Evolutionary conservation across 345 rosid species (phyloP).

Genomic region (Syzygium oleosum): DNA sequence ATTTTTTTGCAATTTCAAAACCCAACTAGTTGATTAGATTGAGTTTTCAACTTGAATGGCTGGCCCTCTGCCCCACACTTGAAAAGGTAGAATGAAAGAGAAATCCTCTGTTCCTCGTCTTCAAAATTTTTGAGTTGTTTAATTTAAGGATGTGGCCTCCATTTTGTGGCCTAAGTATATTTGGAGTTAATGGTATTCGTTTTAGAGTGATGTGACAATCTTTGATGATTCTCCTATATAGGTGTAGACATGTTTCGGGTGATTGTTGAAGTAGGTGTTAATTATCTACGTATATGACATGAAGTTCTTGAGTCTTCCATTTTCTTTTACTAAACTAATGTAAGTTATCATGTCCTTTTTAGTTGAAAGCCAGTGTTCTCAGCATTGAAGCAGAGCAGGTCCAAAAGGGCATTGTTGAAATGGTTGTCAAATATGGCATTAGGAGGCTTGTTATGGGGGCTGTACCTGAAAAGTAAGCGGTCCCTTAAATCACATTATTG

Average conservation of each 20-base stretch:
- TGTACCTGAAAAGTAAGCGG: conserved; percentile 38
- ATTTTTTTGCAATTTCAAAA: background rate
- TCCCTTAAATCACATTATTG: background rate
- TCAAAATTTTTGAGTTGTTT: background rate
- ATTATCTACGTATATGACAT: background rate
- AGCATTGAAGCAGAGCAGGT: conserved; percentile 43
- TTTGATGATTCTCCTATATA: background rate
- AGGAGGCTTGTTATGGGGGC: conserved; percentile 65
- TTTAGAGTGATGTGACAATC: no score
- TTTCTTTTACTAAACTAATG: background rate
- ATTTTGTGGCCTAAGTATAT: background rate
- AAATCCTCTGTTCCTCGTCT: background rate
- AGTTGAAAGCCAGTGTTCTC: conserved; percentile 40
- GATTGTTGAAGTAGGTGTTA: background rate
- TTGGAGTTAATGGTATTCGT: background rate
- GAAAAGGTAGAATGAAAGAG: background rate
- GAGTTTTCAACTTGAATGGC: background rate
- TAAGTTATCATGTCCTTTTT: conserved; percentile 8
- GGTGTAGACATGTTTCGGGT: background rate
- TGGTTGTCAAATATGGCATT: conserved; percentile 28
- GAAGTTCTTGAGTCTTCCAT: background rate
- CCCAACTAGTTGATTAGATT: background rate
- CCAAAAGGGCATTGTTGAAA: conserved; percentile 44
- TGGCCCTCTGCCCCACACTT: background rate
- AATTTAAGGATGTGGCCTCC: background rate